Base-by-base conservation (phyloP, 495 filamentous ascomycete genomes). In the Penicillium roqueforti region DNA sequence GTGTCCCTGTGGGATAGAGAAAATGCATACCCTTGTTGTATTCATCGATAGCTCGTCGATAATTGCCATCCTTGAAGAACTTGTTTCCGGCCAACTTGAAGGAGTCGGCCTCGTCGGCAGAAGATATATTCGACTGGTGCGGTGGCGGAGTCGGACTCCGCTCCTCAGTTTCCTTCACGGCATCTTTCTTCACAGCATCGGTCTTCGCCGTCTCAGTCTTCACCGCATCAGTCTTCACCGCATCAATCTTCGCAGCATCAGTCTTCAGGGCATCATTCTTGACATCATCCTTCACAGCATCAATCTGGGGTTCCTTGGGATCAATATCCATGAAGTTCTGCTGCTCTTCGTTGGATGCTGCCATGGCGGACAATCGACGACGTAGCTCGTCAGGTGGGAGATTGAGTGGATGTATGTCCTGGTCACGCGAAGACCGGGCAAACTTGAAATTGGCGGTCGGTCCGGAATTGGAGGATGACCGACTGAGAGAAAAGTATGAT, bases 1-100 rank as follows among this genome's bases (percentile, higher is more conserved):
- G 18, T 14, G 22, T 32, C 44, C 18, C 16, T 38, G 14, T 29
- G 10, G 14, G 22, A 37, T 18, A 38, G n/a, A 34, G 20, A 34
- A 38, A 53, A 47, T 31, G 60, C 72, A 56, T 70, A 96, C 91
- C 93, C 81, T 95, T 96, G 47, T 87, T 91, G 67, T 97, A 98
- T 66, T 95, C 89, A 57, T 88, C 81, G 63, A 97, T 88, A 19
- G 95, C 92, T 59, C 85, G 84, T 36, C 75, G 72, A 66, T 91
- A 98, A 58, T 97, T 86, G 61, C 85, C 86, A 53, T 88, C 85
- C 76, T 96, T 97, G 79, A 96, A 98, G 64, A 87, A 92, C 62
- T 92, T 95, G 75, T 98, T 98, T 28, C 93, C 93, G 23, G 87
- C 83, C 59, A 89, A 80, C 75, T 98, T 98, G 80, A 85, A 95